These are phyloP conservation scores for Aureobasidium sp. DNA, from an alignment of 2,329 filamentous ascomycete genomes.

Conservation along the genomic window DNA sequence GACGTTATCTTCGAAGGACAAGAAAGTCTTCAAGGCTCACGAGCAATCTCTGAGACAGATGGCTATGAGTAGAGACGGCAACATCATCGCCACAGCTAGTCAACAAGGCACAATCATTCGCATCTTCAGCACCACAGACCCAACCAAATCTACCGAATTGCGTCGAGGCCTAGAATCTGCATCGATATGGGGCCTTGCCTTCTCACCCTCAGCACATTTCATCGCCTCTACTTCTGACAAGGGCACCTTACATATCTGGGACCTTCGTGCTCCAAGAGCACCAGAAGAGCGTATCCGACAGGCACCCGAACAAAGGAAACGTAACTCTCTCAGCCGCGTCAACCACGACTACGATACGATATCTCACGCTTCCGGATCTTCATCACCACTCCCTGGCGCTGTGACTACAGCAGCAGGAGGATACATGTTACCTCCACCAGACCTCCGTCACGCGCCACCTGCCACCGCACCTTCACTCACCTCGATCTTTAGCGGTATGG, in stretches of 20 bases:
- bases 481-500: constrained; percentile 36
- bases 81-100: constrained; percentile 80
- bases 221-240: constrained; percentile 95
- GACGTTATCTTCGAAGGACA: constrained; percentile 65
- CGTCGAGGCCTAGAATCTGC: constrained; percentile 84
- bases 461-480: constrained; percentile 7
- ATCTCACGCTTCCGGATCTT: constrained; percentile 12
- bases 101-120: constrained; percentile 84
- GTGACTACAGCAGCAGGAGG: constrained; percentile 21
- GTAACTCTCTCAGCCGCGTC: constrained; percentile 2
- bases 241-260: constrained; percentile 89
- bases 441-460: constrained; percentile 14
- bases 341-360: constrained; percentile 10
- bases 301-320: constrained; percentile 14
- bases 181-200: constrained; percentile 76
- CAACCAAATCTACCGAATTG: constrained; percentile 73
- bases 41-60: constrained; percentile 70
- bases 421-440: constrained; percentile 24
- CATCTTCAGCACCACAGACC: constrained; percentile 74
- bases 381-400: constrained; percentile 11
- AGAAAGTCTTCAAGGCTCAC: constrained; percentile 92
- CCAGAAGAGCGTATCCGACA: constrained; percentile 22
- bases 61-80: constrained; percentile 68
- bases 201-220: constrained; percentile 71
- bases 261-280: constrained; percentile 55